A percentile compares a stretch with the other conserved stretches of the same genome.
phyloP scores from a whole-genome alignment of 73 alveolate genomes.

The Paramecium sonneborni region DNA sequence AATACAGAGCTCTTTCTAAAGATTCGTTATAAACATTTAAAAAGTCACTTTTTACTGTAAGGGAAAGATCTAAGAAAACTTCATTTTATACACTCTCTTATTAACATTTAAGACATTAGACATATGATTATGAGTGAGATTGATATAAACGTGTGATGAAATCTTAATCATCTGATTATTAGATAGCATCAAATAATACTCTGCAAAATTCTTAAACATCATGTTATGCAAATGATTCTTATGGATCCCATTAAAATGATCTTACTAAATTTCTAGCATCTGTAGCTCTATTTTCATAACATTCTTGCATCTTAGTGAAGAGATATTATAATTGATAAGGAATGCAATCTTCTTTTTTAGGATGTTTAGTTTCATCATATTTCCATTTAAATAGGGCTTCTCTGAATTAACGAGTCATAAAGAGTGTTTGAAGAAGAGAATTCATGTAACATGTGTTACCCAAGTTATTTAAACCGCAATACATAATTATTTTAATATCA shows the following conservation, averaged over 20 bases:
- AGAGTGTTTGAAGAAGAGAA: conserved; percentile 89
- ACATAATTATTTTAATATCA: conserved; percentile 45
- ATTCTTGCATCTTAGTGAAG: conserved; percentile 71
- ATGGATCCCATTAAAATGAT: conserved; percentile 77
- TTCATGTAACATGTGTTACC: conserved; percentile 98
- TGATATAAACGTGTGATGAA: conserved; percentile 82
- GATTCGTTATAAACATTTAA: conserved; percentile 77
- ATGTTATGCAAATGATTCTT: conserved; percentile 73
- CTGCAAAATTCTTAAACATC: conserved; percentile 89
- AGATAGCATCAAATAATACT: conserved; percentile 95
- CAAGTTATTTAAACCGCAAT: conserved; percentile 85
- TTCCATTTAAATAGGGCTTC: conserved; percentile 31
- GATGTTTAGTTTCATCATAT: conserved; percentile 65
- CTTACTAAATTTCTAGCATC: conserved; percentile 75
- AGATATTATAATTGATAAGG: conserved; percentile 74
- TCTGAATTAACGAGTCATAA: conserved; percentile 93
- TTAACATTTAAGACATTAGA: conserved; percentile 88
- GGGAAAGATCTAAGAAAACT: conserved; percentile 83
- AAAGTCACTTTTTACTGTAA: conserved; percentile 88
- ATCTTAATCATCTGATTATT: conserved; percentile 77
- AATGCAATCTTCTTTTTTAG: conserved; percentile 73
- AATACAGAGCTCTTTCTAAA: conserved; percentile 89
- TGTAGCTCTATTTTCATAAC: conserved; percentile 28
- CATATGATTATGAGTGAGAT: conserved; percentile 79
- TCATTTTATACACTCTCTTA: conserved; percentile 80